Base-by-base conservation (phyloP, 768 basidiomycete species). In the Suillus ampliporus region DNA sequence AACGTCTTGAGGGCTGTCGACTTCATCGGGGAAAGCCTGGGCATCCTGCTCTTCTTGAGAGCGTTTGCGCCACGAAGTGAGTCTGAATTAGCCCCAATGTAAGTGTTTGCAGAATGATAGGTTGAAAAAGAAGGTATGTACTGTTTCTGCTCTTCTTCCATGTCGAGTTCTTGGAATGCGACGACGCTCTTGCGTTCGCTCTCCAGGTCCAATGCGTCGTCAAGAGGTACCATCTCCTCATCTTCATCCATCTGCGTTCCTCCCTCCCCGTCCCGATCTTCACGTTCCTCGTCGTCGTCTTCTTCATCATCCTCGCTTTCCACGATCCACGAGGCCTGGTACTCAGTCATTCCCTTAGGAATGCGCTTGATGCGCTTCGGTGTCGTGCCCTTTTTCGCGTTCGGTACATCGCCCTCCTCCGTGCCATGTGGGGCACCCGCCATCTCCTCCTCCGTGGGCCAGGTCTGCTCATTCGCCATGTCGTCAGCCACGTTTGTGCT, bases 301-400 rank as follows among this genome's bases (percentile, higher is more conserved):
- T 78, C 83, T 4, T 82, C 85, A 0, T 87, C 89, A 1, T 85
- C 87, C 14, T 89, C 89, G 5, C 83, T 85, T 58, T 97, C 95
- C 26, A 94, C 77, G 63, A 99, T 94, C 97, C 97, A 99, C 3
- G 96, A 87, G 1, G 97, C 96, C 73, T 99, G 97, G 72, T 99
- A 99, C 69, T 94, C 90, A 76, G 94, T 97, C 81, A 93, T 97
- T 2, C 96, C 96, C 76, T 96, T 97, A 2, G 96, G 97, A 51
- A 97, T 86, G 54, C 87, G 85, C 73, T 86, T 89, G n/a, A 95
- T 86, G 34, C 79, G 72, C 75, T 87, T 92, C 1, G 93, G 93
- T 8, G 92, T 95, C 1, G 92, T 93, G 1, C 90, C 92, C 3
- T 77, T 74, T 31, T 71, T 73, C 1, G 92, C 92, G 65, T 90